Evolutionary conservation across 2,329 filamentous ascomycete genomes (phyloP).

Genomic region (Pseudopithomyces chartarum): DNA sequence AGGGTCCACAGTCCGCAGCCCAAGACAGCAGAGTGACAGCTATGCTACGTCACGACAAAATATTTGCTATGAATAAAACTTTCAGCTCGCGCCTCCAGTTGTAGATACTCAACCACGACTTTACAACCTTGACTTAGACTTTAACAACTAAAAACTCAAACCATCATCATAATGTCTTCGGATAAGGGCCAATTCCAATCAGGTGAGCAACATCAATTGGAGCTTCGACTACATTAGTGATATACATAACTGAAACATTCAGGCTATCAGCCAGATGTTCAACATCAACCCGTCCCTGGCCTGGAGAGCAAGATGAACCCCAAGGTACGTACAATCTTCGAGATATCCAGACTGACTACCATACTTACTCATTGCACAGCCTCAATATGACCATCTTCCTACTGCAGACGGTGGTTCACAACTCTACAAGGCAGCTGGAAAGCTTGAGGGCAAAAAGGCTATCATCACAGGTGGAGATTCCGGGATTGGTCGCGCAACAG

Average conservation of each 20-base stretch:
- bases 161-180: constrained; percentile 26
- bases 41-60: constrained; percentile 13
- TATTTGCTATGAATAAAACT: constrained; percentile 7
- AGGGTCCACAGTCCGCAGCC: background rate
- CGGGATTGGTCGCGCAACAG: constrained; percentile 77
- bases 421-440: constrained; percentile 75
- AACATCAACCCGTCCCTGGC: constrained; percentile 58
- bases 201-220: constrained; percentile 21
- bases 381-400: constrained; percentile 65
- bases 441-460: constrained; percentile 75
- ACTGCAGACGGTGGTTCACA: constrained; percentile 70
- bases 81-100: background rate
- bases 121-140: background rate
- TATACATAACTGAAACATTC: background rate
- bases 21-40: constrained; percentile 1
- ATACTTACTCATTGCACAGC: too few relatives aligned
- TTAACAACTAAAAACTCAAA: background rate
- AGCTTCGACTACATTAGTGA: background rate
- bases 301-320: constrained; percentile 61
- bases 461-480: constrained; percentile 82
- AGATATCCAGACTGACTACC: too few relatives aligned
- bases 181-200: constrained; percentile 44
- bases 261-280: constrained; percentile 35
- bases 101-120: background rate
- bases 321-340: constrained; percentile 62